Evolutionary conservation across 441 rosid genomes (phyloP), one percentile per base, ranked within the genome.

Genomic region (Populus tomentosa): DNA sequence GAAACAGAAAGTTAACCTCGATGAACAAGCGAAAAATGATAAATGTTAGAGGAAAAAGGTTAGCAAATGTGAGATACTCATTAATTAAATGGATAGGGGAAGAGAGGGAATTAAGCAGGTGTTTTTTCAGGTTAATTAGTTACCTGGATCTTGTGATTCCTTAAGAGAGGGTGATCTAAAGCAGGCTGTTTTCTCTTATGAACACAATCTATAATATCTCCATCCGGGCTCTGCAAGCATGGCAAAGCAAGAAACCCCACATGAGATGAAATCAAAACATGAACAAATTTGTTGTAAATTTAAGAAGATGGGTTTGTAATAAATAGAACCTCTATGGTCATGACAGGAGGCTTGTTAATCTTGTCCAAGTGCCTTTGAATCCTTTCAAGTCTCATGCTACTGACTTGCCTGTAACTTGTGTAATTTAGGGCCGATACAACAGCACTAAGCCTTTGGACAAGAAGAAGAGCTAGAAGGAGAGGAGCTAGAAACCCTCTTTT

Each of bases 91-190:
- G 46, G 70, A 75, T 10, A 65, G 56, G 32, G 35, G 10, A 21
- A 59, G 71, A 62, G 14, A 33, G 26, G 30, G 30, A 33, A 33
- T 33, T 33, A 6, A 36, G 36, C 38, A 7, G 8, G 10, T 81
- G 75, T 14, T 0, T 20, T 50, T 46, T 9, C 3, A 33, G 26
- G 53, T 10, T 10, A 40, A 14, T 2, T 10, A 40, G 46, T 2
- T 23, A 95, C 99, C 98, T 94, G 99, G 77, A 95, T 91, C 88
- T 91, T 94, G 90, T 95, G 99, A 80, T 92, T 93, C 84, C 88
- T 90, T 76, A 95, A 87, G 79, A 82, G 93, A 75, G 99, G 97
- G 75, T 95, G 99, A 84, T 94, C 99, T 75, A 95, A 89, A 74
- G 99, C 99, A 24, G 99, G 97, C 77, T 95, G 99, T 75, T 89